phyloP scores from a whole-genome alignment of 306 rosid species.

The Begonia fuchsioides region DNA sequence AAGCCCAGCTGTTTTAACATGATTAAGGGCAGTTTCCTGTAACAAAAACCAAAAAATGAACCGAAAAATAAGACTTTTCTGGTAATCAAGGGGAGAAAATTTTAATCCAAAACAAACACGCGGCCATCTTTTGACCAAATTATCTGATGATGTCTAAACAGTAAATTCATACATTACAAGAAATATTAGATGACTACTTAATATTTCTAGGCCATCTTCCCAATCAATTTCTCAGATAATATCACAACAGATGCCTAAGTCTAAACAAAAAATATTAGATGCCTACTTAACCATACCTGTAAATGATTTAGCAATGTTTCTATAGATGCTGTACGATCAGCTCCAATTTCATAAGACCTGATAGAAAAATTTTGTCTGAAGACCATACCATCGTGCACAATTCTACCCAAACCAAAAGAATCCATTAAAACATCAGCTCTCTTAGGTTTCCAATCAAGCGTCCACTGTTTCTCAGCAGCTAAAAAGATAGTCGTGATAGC shows the following conservation, averaged over 20 bases:
- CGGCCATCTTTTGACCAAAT: background rate
- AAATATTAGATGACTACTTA: too few species aligned
- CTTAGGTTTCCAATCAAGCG: conserved; percentile 15
- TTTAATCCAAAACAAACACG: background rate
- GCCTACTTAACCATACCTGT: background rate
- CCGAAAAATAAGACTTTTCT: too few species aligned
- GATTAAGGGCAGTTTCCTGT: conserved; percentile 16
- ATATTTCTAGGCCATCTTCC: too few species aligned
- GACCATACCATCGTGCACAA: background rate
- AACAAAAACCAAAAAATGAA: background rate
- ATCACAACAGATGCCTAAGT: too few species aligned
- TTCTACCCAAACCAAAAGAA: conserved; percentile 8
- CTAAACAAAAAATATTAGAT: too few species aligned
- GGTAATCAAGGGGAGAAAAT: too few species aligned
- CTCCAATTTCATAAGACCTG: background rate
- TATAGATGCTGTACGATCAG: background rate
- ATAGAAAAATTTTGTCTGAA: background rate
- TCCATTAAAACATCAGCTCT: background rate
- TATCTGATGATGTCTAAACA: background rate
- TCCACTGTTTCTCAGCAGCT: conserved; percentile 99
- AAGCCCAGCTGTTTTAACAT: conserved; percentile 7
- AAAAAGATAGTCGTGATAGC: conserved; percentile 95
- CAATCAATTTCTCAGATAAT: too few species aligned
- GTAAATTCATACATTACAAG: too few species aligned
- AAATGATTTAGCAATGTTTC: background rate